Base-by-base conservation (phyloP, 768 basidiomycete species). In the Pholiota microspora region DNA sequence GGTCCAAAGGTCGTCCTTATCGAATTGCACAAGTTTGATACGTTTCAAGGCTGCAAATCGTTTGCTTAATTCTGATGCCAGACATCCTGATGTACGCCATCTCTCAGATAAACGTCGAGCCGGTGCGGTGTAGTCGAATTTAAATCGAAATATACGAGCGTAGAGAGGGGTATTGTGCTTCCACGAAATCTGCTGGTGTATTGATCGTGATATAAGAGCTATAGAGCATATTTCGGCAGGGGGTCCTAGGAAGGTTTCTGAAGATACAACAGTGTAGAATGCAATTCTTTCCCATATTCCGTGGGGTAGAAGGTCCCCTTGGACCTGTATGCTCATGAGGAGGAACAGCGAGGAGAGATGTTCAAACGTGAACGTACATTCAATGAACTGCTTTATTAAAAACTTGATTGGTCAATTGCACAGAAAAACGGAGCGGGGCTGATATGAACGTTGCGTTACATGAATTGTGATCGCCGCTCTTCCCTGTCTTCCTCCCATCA, bases 1-100 rank as follows among this genome's bases (percentile, higher is more conserved):
- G 15, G 72, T 77, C 83, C 83, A 84, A 13, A 84, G 67, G 58
- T 81, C 80, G 47, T 79, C 71, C 27, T 52, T 46, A 24, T 55
- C 49, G 25, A 66, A 62, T 2, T 53, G 45, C 48, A 55, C 61
- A 7, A 49, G 54, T 48, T 74, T 73, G 53, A 84, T 75, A 52
- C 76, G 73, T 40, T 67, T 67, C 25, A 84, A 60, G 3, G 73
- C 70, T 23, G 45, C 35, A 61, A 72, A 78, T 16, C 80, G 73
- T 49, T 73, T 70, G 44, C 69, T 67, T 53, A 83, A 66, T 64
- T 83, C 82, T 16, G 47, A 58, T 8, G 78, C 71, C 7, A 80
- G 56, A 55, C 69, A 72, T 9, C 63, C 58, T 28, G 73, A 61
- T 3, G 69, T 74, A 4, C 68, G 60, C 72, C 77, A 77, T 45